These are phyloP conservation scores for Trypanosoma mega DNA, from an alignment of 208 protist genomes.

Conservation along the genomic window DNA sequence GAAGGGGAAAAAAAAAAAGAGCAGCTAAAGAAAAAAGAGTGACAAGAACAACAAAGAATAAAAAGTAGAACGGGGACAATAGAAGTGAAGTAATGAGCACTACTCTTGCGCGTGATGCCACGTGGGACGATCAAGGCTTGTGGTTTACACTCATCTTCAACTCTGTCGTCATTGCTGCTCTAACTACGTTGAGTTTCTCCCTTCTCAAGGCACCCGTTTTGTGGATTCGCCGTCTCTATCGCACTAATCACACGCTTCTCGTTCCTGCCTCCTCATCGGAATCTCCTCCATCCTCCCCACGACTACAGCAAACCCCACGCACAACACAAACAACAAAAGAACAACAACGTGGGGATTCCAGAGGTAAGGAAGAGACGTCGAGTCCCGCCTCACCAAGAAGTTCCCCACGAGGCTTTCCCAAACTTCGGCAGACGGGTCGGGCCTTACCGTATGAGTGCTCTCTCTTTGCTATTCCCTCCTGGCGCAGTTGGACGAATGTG, in stretches of 20 bases:
- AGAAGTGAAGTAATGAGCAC: background rate
- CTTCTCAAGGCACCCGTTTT: conserved; percentile 38
- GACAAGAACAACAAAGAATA: background rate
- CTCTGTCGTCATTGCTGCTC: conserved; percentile 27
- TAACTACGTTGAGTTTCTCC: conserved; percentile 39
- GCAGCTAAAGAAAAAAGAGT: background rate
- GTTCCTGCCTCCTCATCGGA: conserved; percentile 22
- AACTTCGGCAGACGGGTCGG: no score
- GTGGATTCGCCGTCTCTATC: conserved; percentile 78
- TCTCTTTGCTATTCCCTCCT: conserved; percentile 47
- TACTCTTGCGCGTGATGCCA: conserved; percentile 18
- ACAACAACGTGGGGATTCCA: no score
- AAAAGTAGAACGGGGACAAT: background rate
- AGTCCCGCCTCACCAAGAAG: background rate
- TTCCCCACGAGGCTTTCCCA: no score
- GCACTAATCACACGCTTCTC: conserved; percentile 72
- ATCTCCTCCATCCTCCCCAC: background rate
- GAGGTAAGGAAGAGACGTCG: background rate
- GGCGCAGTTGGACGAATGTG: conserved; percentile 54
- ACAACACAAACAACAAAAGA: no score
- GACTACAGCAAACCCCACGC: no score
- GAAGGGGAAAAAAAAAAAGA: background rate
- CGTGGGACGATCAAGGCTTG: conserved; percentile 83
- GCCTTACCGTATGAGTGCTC: conserved; percentile 55
- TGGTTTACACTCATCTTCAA: conserved; percentile 54